Evolutionary conservation across 106 monocot species (phyloP), one percentile per base, ranked within the genome.

Genomic region (Dendrobium huoshanense): DNA sequence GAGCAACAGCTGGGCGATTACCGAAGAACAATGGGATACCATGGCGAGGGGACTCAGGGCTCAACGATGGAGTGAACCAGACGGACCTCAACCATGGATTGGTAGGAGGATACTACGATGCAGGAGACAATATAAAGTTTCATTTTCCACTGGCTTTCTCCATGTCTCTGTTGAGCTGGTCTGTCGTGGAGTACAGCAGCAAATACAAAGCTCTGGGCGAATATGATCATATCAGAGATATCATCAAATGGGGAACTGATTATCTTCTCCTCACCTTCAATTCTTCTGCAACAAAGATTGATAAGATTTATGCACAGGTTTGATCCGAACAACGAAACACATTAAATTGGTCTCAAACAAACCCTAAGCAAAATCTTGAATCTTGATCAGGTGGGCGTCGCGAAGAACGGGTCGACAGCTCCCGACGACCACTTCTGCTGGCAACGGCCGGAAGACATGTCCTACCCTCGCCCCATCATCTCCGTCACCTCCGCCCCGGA

Each of bases 91-190:
- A 98, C 78, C 95, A 92, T n/a, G 95, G 98, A 7, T 87, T 99
- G 54, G 95, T 99, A 67, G 98, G 98, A 81, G 98, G 98, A 13
- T 95, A 99, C 80, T 99, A 99, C 78, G 98, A 99, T 49, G 89
- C 92, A 79, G 98, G 98, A 19, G 95, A 95, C 81, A 99, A 95
- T 81, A 99, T 99, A 40, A 99, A 99, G 83, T 99, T 95, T 87
- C 88, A 99, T 74, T 99, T 95, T 76, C 98, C 98, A 2, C 88
- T 99, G 92, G 95, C 98, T n/a, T 99, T 93, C 86, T 95, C 95
- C 27, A 95, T 99, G 95, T 87, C 88, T 1, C 56, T 99, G 17
- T 81, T 99, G 15, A 99, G 98, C 77, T 99, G 98, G 95, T 92
- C 98, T 0, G 95, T 90, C 41, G 84, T 95, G 20, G 95, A 99